Evolutionary conservation across 2,329 filamentous ascomycete species (phyloP).

Genomic region (Rhynchosporium secalis): DNA sequence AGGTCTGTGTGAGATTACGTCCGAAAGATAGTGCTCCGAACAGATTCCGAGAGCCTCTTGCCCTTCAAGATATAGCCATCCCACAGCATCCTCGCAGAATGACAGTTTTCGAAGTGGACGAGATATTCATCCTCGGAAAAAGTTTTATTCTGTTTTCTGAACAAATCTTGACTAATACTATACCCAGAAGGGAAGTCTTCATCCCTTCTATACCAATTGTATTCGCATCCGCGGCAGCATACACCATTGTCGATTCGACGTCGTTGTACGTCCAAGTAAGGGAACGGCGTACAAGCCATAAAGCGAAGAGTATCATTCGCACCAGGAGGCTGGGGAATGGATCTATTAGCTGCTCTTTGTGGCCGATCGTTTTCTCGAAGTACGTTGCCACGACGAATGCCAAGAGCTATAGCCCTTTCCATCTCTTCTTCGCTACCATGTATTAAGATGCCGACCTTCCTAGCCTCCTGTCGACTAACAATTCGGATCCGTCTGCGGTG

Average conservation of each 20-base stretch:
- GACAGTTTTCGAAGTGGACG: constrained; percentile 17
- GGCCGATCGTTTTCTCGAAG: not conserved
- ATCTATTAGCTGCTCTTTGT: constrained; percentile 12
- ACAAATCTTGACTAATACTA: constrained; percentile 8
- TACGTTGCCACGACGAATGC: not conserved
- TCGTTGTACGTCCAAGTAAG: constrained; percentile 14
- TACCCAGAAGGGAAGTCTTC: constrained; percentile 4
- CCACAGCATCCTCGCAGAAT: constrained; percentile 12
- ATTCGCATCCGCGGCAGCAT: constrained; percentile 18
- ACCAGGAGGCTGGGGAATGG: constrained; percentile 11
- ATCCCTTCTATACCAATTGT: constrained; percentile 18
- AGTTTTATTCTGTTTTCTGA: constrained; percentile 12
- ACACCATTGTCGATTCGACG: constrained; percentile 18
- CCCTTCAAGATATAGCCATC: constrained; percentile 3
- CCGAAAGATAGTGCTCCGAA: not conserved
- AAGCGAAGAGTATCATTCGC: constrained; percentile 17
- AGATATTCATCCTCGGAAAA: constrained; percentile 20
- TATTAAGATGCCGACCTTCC: constrained; percentile 15
- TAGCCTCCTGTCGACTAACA: constrained; percentile 18
- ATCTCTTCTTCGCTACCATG: not conserved
- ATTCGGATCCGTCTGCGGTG: constrained; percentile 16
- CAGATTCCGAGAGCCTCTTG: not conserved
- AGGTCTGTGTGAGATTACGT: not conserved
- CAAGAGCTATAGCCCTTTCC: not conserved
- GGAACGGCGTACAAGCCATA: constrained; percentile 19